Evolutionary conservation across 2,329 filamentous ascomycete genomes (phyloP), one percentile per base, ranked within the genome.

Genomic region (Cladosporium cucumerinum): DNA sequence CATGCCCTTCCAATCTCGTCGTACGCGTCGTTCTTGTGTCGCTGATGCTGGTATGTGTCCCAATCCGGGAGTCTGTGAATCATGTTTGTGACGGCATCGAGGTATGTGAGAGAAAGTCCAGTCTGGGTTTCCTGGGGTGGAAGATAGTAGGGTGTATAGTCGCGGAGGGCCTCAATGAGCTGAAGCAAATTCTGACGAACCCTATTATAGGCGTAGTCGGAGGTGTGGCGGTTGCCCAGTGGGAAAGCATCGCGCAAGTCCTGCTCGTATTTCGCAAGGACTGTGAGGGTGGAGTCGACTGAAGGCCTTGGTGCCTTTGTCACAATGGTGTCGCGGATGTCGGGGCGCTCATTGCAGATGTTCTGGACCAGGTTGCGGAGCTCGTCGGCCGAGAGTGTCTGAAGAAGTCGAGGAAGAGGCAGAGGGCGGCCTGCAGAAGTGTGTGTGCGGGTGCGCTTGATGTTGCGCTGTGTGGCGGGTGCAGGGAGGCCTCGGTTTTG

Each of bases 1-100:
- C 95, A 99, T 1, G 95, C 95, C 73, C 90, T 92, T 28, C 92
- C 89, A 68, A 99, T 93, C 75, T 98, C 95, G 73, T 99, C 94
- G 75, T 99, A 99, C 7, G 94, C 93, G 68, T 92, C 92, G 70
- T 97, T 90, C 78, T 97, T 97, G 81, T 96, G 92, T 72, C 97
- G 86, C 69, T 93, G 93, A 79, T 97, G 90, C 68, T 92, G 87
- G 66, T 90, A 90, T 52, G 88, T 92, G 70, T 95, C 91, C 93
- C 93, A 99, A 73, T 96, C 87, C 3, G 95, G 95, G 51, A 99
- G 83, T 46, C 88, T 85, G 77, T 99, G 93, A 64, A 98, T 90
- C 64, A 98, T 87, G 69, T 94, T 88, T 34, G 95, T 99, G 66
- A 91, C 94, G 54, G 89, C 90, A 70, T 99, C 92, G 26, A 99